These are phyloP conservation scores for Boletus patriciae DNA, from an alignment of 768 basidiomycete genomes.

Conservation along the genomic window DNA sequence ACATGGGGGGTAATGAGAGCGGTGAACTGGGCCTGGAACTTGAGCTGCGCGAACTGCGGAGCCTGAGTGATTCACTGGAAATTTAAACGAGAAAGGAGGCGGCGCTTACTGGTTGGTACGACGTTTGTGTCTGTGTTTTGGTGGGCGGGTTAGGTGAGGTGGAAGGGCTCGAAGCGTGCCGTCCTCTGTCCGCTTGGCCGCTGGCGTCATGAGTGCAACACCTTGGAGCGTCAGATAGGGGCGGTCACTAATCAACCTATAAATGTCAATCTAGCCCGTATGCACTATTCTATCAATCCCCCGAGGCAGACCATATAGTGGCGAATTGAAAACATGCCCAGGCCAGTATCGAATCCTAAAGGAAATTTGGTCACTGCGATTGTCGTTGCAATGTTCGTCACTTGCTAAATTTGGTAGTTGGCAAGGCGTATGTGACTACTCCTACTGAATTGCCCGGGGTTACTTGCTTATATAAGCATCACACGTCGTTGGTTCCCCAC, in stretches of 20 bases:
- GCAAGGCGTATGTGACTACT: background rate
- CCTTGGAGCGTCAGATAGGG: background rate
- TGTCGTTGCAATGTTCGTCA: background rate
- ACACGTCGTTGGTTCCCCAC: too few species aligned
- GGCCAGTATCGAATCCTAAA: too few species aligned
- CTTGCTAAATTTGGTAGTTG: conserved; percentile 9
- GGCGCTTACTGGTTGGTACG: background rate
- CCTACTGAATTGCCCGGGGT: too few species aligned
- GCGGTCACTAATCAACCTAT: background rate
- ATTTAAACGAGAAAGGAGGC: too few species aligned
- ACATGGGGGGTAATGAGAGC: conserved; percentile 17
- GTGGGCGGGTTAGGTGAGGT: conserved; percentile 13
- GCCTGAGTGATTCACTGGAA: background rate
- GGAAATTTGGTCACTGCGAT: too few species aligned
- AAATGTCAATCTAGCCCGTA: background rate
- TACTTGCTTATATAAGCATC: too few species aligned
- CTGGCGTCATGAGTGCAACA: background rate
- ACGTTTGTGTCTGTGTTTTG: conserved; percentile 1
- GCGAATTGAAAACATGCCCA: too few species aligned
- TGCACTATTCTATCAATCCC: too few species aligned
- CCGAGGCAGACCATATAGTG: too few species aligned
- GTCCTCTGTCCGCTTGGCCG: background rate
- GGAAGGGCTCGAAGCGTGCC: conserved; percentile 13
- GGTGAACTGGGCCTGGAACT: conserved; percentile 11
- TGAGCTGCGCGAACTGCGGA: background rate